Evolutionary conservation across 306 rosid species (phyloP).

Genomic region (Fagus crenata): DNA sequence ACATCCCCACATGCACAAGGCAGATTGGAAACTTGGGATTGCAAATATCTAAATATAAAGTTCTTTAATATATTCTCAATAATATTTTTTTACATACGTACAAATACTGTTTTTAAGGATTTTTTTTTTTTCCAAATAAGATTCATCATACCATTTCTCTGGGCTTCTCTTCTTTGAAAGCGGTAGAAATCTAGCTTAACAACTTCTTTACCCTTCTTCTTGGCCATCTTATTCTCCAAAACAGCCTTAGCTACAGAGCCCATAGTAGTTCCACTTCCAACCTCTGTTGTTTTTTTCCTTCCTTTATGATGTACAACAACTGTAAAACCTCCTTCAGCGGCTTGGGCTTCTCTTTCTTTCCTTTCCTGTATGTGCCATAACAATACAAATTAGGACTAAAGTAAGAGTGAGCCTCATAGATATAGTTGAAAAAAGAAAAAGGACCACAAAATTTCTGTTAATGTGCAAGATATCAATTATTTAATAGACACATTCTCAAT

Average conservation of each 20-base stretch:
- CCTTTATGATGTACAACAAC: slow-evolving; percentile 85
- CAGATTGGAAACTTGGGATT: neutral
- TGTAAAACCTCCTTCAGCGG: slow-evolving; percentile 87
- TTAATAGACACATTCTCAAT: neutral
- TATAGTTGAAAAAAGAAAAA: neutral
- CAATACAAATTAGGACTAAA: slow-evolving; percentile 16
- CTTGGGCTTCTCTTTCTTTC: slow-evolving; percentile 65
- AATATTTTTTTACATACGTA: neutral
- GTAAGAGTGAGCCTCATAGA: neutral
- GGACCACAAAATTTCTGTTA: neutral
- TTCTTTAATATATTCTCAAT: neutral
- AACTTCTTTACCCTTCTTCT: slow-evolving; percentile 64
- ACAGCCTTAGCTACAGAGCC: slow-evolving; percentile 83
- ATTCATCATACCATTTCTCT: slow-evolving; percentile 61
- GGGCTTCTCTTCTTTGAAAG: slow-evolving; percentile 82
- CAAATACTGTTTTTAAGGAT: neutral
- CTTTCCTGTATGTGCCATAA: slow-evolving; percentile 55
- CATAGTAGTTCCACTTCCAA: slow-evolving; percentile 72
- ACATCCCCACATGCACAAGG: no score
- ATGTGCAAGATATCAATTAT: neutral
- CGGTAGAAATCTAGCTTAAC: slow-evolving; percentile 78
- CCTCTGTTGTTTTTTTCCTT: slow-evolving; percentile 82
- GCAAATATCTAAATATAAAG: neutral
- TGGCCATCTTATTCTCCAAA: slow-evolving; percentile 56
- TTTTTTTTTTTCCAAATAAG: neutral